Conservation (phyloP, 2,329 filamentous ascomycete species). For the Penicillium sp. region DNA sequence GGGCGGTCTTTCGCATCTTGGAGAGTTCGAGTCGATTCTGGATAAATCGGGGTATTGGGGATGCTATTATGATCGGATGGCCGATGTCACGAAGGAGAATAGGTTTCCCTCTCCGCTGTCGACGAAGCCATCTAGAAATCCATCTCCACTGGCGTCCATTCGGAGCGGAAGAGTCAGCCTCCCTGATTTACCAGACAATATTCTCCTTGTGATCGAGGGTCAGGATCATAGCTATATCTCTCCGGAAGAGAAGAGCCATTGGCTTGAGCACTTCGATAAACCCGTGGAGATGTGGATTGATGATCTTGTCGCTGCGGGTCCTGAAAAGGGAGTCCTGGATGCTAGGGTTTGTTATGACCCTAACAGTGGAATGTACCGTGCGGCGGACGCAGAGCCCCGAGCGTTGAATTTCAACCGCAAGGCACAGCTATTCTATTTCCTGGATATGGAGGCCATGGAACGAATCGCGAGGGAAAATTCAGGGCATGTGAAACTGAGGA, state of each 20-base stretch:
- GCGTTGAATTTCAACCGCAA: conserved; percentile 22
- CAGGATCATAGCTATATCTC: conserved; percentile 23
- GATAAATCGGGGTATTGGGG: conserved; percentile 28
- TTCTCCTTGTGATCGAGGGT: conserved; percentile 26
- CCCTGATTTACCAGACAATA: conserved; percentile 21
- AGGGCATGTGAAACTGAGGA: conserved; percentile 20
- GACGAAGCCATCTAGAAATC: background rate
- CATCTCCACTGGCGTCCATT: background rate
- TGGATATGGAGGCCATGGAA: conserved; percentile 24
- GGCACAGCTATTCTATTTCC: conserved; percentile 26
- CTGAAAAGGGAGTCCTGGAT: conserved; percentile 16
- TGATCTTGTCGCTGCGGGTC: conserved; percentile 10
- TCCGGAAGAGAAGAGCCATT: conserved; percentile 14
- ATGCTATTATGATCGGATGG: conserved; percentile 22
- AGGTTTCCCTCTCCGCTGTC: background rate
- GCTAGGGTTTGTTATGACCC: conserved; percentile 21
- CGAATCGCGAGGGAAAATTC: conserved; percentile 17
- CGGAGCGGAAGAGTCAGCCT: conserved; percentile 9
- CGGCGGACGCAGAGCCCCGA: background rate
- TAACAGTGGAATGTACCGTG: background rate
- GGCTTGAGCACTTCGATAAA: conserved; percentile 21
- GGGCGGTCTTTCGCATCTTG: conserved; percentile 19
- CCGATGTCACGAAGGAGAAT: conserved; percentile 1
- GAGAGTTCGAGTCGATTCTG: background rate
- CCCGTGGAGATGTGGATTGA: conserved; percentile 16